phyloP scores from a whole-genome alignment of 305 asterid genomes.

The Euphrasia arctica region DNA sequence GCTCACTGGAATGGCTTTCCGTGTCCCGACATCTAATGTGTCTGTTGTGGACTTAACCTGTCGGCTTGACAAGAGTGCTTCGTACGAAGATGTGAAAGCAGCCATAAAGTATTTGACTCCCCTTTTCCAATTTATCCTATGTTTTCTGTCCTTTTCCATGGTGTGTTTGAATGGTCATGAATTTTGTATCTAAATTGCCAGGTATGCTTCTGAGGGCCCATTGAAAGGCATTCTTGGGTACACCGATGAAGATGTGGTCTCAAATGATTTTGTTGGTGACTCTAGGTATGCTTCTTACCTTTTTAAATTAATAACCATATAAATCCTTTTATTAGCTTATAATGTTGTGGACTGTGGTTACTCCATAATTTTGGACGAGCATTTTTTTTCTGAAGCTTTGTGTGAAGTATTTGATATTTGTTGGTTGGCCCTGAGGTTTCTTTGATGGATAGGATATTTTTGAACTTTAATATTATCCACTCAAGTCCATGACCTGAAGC shows the following conservation, averaged over 20 bases:
- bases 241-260: conserved; percentile 97
- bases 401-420: not conserved
- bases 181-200: conserved; percentile 24
- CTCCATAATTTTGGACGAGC: not conserved
- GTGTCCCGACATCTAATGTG: conserved; percentile 97
- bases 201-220: conserved; percentile 89
- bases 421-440: not conserved
- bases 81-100: conserved; percentile 97
- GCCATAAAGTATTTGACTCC: conserved; percentile 63
- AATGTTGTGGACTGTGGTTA: no score
- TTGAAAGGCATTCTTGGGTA: conserved; percentile 89
- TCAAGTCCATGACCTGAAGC: not conserved
- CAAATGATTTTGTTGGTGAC: conserved; percentile 95
- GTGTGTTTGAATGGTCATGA: not conserved
- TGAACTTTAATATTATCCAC: not conserved
- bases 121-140: conserved; percentile 8
- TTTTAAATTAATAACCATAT: not conserved
- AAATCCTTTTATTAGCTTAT: no score
- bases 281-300: conserved; percentile 47
- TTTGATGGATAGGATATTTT: not conserved
- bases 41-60: conserved; percentile 98
- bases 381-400: not conserved
- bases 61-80: conserved; percentile 84
- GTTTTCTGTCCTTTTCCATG: not conserved
- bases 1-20: conserved; percentile 99